Evolutionary conservation across 768 basidiomycete species (phyloP), one percentile per base, ranked within the genome.

Genomic region (Holtermannia corniformis): DNA sequence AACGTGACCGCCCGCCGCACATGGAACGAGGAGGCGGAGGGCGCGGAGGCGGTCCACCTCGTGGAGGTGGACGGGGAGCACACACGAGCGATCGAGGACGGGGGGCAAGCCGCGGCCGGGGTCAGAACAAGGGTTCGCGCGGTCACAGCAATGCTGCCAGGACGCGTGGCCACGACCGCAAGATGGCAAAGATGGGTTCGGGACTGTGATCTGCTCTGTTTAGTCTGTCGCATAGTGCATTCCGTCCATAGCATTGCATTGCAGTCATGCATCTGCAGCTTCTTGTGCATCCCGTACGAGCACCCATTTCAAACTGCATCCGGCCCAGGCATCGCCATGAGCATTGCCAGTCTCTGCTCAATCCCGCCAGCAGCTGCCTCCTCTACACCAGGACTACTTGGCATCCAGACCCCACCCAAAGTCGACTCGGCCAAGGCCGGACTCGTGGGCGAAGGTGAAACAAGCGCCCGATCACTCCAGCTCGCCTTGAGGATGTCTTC

Each of bases 151-250:
- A 89, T 62, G 82, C 82, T 63, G 78, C 82, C 55, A 77, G 89
- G 26, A 89, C 86, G 70, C 75, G 86, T 49, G 91, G 87, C 0
- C 85, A 87, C 63, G 91, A 91, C 70, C 86, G 82, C 73, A 95
- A 95, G 76, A 82, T 92, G 85, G 78, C 80, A 10, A 79, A 76
- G 54, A 80, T 75, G 51, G 85, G 81, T 11, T 76, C 50, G 19
- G 59, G 28, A 46, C 4, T 49, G 21, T 53, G 24, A 24, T 4
- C n/a, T n/a, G n/a, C n/a, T n/a, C n/a, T n/a, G n/a, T n/a, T n/a
- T n/a, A n/a, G n/a, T n/a, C n/a, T n/a, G n/a, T n/a, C n/a, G n/a
- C n/a, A n/a, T n/a, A n/a, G n/a, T n/a, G n/a, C n/a, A n/a, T n/a
- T n/a, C n/a, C n/a, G n/a, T n/a, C n/a, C n/a, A n/a, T n/a, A n/a